Evolutionary conservation across 2,329 filamentous ascomycete genomes (phyloP), one percentile per base, ranked within the genome.

Genomic region (Microcyclospora tardicrescens): DNA sequence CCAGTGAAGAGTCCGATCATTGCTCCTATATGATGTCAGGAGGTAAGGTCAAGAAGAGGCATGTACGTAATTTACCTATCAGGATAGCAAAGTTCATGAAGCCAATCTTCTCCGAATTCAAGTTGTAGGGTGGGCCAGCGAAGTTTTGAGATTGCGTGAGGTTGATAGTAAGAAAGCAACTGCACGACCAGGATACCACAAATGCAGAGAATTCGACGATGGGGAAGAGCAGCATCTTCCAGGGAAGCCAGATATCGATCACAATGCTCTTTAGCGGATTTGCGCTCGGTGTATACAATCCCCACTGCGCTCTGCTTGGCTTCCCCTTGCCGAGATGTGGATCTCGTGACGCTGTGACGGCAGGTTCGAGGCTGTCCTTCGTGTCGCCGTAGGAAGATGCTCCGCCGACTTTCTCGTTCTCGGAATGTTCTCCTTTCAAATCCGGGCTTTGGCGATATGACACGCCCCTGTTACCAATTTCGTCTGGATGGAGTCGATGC

Each of bases 161-260:
- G 55, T 79, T 79, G 50, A 79, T 50, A 2, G 68, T 71, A 34
- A 80, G 59, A 57, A 77, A 76, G 15, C 60, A 67, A 32, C 65
- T 71, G 39, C 72, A 73, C 8, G 64, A 66, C 72, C 73, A 79
- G 16, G 69, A 73, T 6, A 77, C 72, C 16, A 76, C 67, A 47
- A 80, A 79, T 12, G 72, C 66, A 1, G 75, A 65, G 41, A 76
- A 74, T 44, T 78, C 68, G 32, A 79, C 69, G 41, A 80, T 79
- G 0, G 77, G 76, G 54, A 74, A 80, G 0, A 64, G 47, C 51
- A 77, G 71, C 1, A 80, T 61, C 47, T 77, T 75, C 68, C 72
- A 77, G 0, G 76, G 77, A 6, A 73, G 65, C 67, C 68, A 76
- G 15, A 80, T 61, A 46, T 75, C 72, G 24, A 66, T 54, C 2